Evolutionary conservation across 306 rosid species (phyloP), one percentile per base, ranked within the genome.

Genomic region (Astragalus glycyphyllos): DNA sequence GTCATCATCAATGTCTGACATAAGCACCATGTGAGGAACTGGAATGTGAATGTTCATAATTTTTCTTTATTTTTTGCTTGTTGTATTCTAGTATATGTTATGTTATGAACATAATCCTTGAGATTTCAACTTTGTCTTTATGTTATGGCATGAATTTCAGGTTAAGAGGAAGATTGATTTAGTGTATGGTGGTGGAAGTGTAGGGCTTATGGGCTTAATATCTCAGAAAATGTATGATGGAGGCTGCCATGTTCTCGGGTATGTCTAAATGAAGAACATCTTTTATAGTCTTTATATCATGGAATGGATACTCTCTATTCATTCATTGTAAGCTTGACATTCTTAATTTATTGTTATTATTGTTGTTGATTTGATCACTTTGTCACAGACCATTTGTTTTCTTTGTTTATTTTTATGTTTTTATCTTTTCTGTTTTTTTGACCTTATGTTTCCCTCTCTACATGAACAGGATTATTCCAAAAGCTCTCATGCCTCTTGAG

Each of bases 221-320:
- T 89, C 98, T 38, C 87, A 86, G 74, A 87, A 78, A 41, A 92
- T 92, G 44, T 78, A 75, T 66, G 86, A 87, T 65, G 98, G 94
- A 71, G 98, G 92, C 10, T 89, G 92, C 79, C 90, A 83, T 76
- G 98, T 92, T 70, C 91, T 89, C 26, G 98, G 96, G 95, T 92
- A 86, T 57, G 61, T 44, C 44, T 77, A 32, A 63, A 44, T 8
- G 48, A 78, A 16, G 50, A 78, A 49, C 40, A 44, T 69, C 12
- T 37, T 48, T 72, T 64, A 6, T 50, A 4, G 47, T 12, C n/a
- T n/a, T n/a, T n/a, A n/a, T n/a, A n/a, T n/a, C n/a, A n/a, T n/a
- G n/a, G n/a, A n/a, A n/a, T n/a, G n/a, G n/a, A 67, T 50, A 31
- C 48, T 34, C 12, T 54, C 8, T 62, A 42, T 53, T 50, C 54